Evolutionary conservation across 2,329 filamentous ascomycete species (phyloP).

Genomic region (Akanthomyces dipterigenus): DNA sequence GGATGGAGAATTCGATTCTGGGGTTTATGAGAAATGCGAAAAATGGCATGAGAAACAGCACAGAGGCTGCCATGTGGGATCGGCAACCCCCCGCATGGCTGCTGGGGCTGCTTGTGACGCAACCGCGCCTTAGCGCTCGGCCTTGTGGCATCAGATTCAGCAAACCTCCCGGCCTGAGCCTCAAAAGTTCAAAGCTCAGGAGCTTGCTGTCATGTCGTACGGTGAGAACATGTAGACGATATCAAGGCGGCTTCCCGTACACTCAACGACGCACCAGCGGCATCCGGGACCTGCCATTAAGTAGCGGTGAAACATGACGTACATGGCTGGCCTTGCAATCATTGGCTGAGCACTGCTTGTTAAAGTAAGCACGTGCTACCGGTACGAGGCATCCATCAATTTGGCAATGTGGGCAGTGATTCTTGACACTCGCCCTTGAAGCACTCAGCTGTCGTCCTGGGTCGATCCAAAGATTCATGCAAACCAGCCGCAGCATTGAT

Average conservation of each 20-base stretch:
- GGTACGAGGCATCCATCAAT: no score
- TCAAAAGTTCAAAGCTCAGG: background rate
- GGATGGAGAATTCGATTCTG: background rate
- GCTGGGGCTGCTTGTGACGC: background rate
- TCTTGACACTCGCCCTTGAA: no score
- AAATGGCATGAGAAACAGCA: background rate
- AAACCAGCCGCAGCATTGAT: no score
- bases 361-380: no score
- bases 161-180: background rate
- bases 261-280: background rate
- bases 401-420: no score
- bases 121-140: conserved; percentile 8
- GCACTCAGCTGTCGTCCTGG: no score
- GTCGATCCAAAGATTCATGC: no score
- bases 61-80: background rate
- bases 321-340: background rate
- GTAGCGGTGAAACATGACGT: conserved; percentile 7
- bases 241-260: background rate
- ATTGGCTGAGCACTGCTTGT: background rate
- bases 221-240: background rate
- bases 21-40: background rate
- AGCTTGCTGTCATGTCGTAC: background rate
- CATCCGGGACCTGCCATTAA: background rate
- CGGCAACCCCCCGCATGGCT: conserved; percentile 8
- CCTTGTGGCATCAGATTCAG: background rate